Base-by-base conservation (phyloP, 306 rosid genomes). In the Neltuma alba region DNA sequence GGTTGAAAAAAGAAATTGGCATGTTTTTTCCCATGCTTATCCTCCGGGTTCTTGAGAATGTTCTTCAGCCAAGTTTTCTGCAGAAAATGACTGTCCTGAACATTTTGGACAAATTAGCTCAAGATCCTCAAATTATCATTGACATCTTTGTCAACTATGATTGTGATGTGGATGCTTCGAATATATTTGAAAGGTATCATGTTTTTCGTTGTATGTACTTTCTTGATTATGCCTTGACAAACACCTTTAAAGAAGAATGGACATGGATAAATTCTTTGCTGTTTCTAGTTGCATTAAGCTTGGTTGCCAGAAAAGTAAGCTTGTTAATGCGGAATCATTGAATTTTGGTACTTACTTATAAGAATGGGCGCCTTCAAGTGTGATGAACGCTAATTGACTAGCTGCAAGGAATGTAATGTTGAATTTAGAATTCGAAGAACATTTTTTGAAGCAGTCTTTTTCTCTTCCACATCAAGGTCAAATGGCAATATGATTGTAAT, bases 91-190 rank as follows among this genome's bases (percentile, higher is more conserved):
- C 99, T 0, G 94, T 93, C 79, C 98, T 96, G 40, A 89, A 89
- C 83, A 87, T 93, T 74, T 85, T 96, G 93, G 98, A 96, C 83
- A 93, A 89, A 82, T 90, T 93, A 48, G 92, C 96, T 64, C 94
- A 93, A 69, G 98, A 93, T 88, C 84, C 99, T 58, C 96, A 93
- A 86, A 88, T 93, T 85, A 89, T 93, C 62, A 85, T 96, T 21
- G 99, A 96, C 85, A 89, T 93, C 79, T 95, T 95, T 83, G 99
- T 96, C 88, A 96, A 96, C 87, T 96, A 90, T 87, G 99, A 96
- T 81, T 96, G 99, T 66, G 98, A 96, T 84, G 94, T 96, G 76
- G 99, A 96, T 82, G 89, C 98, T 80, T 94, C 99, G 52, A 96
- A 96, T 87, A 90, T 96, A 82, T 96, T 93, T 77, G 99, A 96